These are phyloP conservation scores for Hanseniaspora occidentalis DNA, from an alignment of 805 yeast genomes.

Conservation along the genomic window DNA sequence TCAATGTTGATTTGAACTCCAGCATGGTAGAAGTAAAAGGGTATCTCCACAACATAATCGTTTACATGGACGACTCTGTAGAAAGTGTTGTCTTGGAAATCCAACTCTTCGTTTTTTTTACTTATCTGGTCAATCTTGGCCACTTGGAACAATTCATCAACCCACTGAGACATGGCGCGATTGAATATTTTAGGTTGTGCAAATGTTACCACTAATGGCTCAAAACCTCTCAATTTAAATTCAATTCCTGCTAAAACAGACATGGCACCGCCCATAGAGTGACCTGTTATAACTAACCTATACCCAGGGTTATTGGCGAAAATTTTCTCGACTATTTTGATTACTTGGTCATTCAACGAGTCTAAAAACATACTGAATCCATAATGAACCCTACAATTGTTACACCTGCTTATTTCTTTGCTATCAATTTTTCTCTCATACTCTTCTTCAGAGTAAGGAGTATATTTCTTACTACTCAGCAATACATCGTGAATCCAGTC, in stretches of 20 bases:
- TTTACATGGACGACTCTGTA: constrained; percentile 44
- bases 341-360: constrained; percentile 28
- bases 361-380: constrained; percentile 45
- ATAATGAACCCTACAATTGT: constrained; percentile 44
- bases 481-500: constrained; percentile 56
- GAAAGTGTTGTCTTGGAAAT: constrained; percentile 26
- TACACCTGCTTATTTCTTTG: constrained; percentile 27
- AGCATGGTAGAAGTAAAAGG: constrained; percentile 38
- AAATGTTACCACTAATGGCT: constrained; percentile 43
- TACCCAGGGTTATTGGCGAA: constrained; percentile 33
- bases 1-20: constrained; percentile 40
- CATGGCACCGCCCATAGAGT: constrained; percentile 67
- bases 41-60: constrained; percentile 49
- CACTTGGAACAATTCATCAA: constrained; percentile 37
- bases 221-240: constrained; percentile 37
- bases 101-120: constrained; percentile 16
- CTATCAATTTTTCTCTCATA: constrained; percentile 14
- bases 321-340: constrained; percentile 25
- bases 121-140: constrained; percentile 18
- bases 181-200: constrained; percentile 62
- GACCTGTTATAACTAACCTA: constrained; percentile 48
- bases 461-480: constrained; percentile 33
- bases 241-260: constrained; percentile 55
- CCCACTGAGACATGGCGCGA: constrained; percentile 33
- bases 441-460: constrained; percentile 28